Evolutionary conservation across 805 yeast genomes (phyloP).

Genomic region (Ogataea angusta): DNA sequence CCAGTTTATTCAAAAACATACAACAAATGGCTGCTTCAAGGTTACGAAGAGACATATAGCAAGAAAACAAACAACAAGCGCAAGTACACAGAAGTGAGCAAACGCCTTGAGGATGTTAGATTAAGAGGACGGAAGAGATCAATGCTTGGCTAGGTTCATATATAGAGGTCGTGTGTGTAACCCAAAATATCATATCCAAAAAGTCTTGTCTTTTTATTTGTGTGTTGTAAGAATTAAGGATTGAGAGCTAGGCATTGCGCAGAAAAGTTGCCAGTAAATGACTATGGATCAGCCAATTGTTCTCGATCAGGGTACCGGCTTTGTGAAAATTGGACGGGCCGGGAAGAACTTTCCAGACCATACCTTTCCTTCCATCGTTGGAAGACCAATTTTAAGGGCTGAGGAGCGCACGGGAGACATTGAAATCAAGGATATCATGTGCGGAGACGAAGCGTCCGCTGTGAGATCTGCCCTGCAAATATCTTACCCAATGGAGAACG

Average conservation of each 20-base stretch:
- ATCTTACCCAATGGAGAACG: slow-evolving; percentile 98
- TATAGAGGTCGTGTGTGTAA: slow-evolving; percentile 6
- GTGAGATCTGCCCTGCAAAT: slow-evolving; percentile 88
- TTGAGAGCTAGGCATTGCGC: slow-evolving; percentile 6
- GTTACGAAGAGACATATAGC: slow-evolving; percentile 48
- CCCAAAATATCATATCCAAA: neutral
- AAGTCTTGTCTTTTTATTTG: slow-evolving; percentile 3
- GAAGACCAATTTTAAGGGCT: slow-evolving; percentile 94
- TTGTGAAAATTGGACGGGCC: slow-evolving; percentile 94
- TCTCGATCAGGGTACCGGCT: slow-evolving; percentile 98
- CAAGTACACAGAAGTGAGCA: slow-evolving; percentile 50
- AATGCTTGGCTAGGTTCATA: slow-evolving; percentile 61
- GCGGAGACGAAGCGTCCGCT: slow-evolving; percentile 92
- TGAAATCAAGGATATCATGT: slow-evolving; percentile 93
- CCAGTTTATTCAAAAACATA: slow-evolving; percentile 65
- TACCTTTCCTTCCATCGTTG: slow-evolving; percentile 96
- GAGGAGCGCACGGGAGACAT: slow-evolving; percentile 80
- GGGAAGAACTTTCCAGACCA: slow-evolving; percentile 96
- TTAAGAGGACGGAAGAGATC: slow-evolving; percentile 93
- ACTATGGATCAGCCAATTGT: slow-evolving; percentile 44
- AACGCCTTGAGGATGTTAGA: slow-evolving; percentile 78
- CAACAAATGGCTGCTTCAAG: slow-evolving; percentile 68
- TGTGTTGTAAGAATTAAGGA: slow-evolving; percentile 10
- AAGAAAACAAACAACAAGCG: slow-evolving; percentile 35
- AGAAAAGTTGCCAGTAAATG: slow-evolving; percentile 11